Evolutionary conservation across 306 rosid species (phyloP).

Genomic region (Boehmeria nivea): DNA sequence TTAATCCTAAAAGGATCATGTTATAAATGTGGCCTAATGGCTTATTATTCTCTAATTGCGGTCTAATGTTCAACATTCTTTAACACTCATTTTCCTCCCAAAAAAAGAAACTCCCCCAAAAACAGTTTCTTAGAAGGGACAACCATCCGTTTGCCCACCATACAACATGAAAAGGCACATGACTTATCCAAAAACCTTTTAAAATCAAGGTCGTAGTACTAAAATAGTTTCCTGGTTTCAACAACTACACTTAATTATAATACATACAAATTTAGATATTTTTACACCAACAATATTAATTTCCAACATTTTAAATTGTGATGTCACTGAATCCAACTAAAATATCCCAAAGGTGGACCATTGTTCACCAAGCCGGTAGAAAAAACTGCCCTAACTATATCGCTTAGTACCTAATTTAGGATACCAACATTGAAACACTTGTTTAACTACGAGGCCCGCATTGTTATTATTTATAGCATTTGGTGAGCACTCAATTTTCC

Average conservation of each 20-base stretch:
- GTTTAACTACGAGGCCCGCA: neutral
- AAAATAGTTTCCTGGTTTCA: neutral
- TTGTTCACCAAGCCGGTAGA: neutral
- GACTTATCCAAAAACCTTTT: neutral
- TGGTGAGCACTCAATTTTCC: neutral
- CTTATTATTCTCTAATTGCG: too few species aligned
- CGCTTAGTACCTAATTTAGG: conserved; percentile 3
- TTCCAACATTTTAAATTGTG: conserved; percentile 12
- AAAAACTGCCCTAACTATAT: neutral
- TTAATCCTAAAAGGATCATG: too few species aligned
- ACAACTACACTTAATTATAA: neutral
- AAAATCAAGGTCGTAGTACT: neutral
- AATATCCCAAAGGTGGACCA: conserved; percentile 4
- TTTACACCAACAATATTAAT: neutral
- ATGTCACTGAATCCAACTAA: conserved; percentile 9
- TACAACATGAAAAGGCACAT: neutral
- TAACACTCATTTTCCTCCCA: too few species aligned
- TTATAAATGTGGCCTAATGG: too few species aligned
- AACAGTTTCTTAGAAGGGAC: neutral
- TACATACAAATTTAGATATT: neutral
- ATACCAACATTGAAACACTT: conserved; percentile 2
- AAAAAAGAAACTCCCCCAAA: too few species aligned
- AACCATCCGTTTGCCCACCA: neutral
- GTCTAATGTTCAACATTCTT: too few species aligned
- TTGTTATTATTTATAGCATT: neutral